phyloP scores from a whole-genome alignment of 345 rosid genomes.

The Sisymbrium irio region DNA sequence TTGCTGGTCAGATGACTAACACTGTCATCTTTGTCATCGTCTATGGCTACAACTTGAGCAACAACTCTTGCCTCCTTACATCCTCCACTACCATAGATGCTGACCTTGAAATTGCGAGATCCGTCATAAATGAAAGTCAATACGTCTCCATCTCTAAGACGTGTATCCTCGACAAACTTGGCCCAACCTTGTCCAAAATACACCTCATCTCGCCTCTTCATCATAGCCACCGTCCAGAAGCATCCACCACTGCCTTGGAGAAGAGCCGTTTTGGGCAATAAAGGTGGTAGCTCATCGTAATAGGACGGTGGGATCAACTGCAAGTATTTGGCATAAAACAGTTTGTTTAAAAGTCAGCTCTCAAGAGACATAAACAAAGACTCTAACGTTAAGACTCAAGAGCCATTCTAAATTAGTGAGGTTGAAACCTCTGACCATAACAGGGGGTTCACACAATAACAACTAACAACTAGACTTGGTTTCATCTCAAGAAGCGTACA shows the following conservation, averaged over 20 bases:
- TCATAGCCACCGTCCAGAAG: constrained; percentile 3
- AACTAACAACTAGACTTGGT: background rate
- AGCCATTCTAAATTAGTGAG: background rate
- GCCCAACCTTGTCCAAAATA: background rate
- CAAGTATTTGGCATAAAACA: background rate
- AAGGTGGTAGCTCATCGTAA: constrained; percentile 11
- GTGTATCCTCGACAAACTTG: background rate
- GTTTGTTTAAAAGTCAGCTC: background rate
- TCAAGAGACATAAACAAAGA: background rate
- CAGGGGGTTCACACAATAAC: background rate
- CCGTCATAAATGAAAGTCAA: background rate
- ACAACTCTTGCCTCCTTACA: background rate
- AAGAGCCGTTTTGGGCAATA: constrained; percentile 8
- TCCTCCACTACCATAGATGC: background rate
- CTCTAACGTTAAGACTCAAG: too few species aligned
- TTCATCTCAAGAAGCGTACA: background rate
- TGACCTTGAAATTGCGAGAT: background rate
- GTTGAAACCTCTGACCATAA: background rate
- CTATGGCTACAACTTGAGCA: background rate
- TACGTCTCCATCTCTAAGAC: background rate
- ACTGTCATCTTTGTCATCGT: background rate
- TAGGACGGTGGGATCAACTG: constrained; percentile 17
- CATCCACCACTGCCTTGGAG: constrained; percentile 26
- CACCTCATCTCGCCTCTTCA: background rate
- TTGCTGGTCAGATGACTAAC: background rate